Evolutionary conservation across 768 basidiomycete genomes (phyloP).

Genomic region (Leucogyrophana mollusca): DNA sequence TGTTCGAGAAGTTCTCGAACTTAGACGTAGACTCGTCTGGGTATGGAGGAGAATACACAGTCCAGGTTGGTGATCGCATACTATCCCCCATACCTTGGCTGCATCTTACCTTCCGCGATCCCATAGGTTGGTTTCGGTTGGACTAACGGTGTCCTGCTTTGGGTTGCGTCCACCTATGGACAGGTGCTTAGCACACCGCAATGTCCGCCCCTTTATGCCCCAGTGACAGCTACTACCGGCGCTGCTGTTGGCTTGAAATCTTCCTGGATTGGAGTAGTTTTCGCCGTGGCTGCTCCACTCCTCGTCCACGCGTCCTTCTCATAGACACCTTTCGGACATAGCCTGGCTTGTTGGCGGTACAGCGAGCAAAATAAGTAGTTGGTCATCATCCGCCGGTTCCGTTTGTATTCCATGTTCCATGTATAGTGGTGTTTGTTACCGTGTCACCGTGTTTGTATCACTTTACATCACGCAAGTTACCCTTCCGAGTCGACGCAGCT

Average conservation of each 20-base stretch:
- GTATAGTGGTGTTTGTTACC: no score
- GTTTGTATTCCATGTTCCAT: no score
- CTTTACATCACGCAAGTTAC: no score
- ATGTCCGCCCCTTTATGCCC: slow-evolving; percentile 51
- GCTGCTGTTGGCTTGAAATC: slow-evolving; percentile 1
- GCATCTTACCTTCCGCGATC: no score
- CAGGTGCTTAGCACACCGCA: slow-evolving; percentile 53
- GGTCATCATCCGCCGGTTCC: no score
- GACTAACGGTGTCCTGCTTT: slow-evolving; percentile 83
- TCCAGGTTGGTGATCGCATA: no score
- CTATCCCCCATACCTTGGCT: slow-evolving; percentile 39
- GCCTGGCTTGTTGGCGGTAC: no score
- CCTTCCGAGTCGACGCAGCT: no score
- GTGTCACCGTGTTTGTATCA: no score
- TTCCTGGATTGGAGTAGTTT: not conserved
- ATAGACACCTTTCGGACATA: no score
- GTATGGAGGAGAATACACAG: slow-evolving; percentile 83
- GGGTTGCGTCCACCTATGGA: slow-evolving; percentile 71
- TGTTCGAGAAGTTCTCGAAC: slow-evolving; percentile 88
- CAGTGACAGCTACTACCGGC: slow-evolving; percentile 6
- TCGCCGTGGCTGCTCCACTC: not conserved
- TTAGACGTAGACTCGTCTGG: slow-evolving; percentile 78
- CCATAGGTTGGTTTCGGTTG: slow-evolving; percentile 89
- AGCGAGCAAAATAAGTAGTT: no score
- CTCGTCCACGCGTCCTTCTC: not conserved